Evolutionary conservation across 176 grass and related monocot species (phyloP), one percentile per base, ranked within the genome.

Genomic region (Zea luxurians): DNA sequence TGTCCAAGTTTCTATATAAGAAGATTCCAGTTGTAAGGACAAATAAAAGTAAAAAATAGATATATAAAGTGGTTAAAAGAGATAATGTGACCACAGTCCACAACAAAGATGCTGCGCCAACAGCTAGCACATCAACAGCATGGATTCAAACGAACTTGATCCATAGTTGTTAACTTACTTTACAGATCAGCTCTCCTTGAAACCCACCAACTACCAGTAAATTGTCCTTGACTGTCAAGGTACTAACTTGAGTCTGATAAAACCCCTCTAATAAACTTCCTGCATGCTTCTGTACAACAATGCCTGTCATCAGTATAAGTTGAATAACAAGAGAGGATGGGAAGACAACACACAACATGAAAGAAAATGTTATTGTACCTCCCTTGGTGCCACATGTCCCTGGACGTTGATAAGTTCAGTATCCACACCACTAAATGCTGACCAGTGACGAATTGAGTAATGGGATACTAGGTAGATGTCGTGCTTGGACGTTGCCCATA

Each of bases 171-270:
- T 48, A 72, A 68, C 34, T 85, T 85, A 95, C 92, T 81, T 96
- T 96, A 73, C 92, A 92, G 66, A 96, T 96, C 65, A 96, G 82
- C 78, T 92, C 92, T 76, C 89, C 92, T 96, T 96, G 92, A 90
- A 96, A 96, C 48, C 92, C 89, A 1, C 92, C 92, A 80, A 82
- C 89, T 80, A 89, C 84, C 55, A 96, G 81, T 54, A 96, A 82
- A 81, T 92, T 92, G 43, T 92, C 89, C 83, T 85, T 92, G 62
- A 96, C 92, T 4, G 92, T 82, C 78, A 96, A 84, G 35, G 92
- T 89, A 84, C 92, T 92, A 85, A 96, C 83, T 86, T 96, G 92
- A 62, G 88, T 90, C 44, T 88, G 80, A 73, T 84, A 92, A 88
- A 96, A 88, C 10, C 88, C 83, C 78, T 96, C 85, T 71, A 82